phyloP scores from a whole-genome alignment of 2,329 filamentous ascomycete species.

The Cordyceps tenuipes region DNA sequence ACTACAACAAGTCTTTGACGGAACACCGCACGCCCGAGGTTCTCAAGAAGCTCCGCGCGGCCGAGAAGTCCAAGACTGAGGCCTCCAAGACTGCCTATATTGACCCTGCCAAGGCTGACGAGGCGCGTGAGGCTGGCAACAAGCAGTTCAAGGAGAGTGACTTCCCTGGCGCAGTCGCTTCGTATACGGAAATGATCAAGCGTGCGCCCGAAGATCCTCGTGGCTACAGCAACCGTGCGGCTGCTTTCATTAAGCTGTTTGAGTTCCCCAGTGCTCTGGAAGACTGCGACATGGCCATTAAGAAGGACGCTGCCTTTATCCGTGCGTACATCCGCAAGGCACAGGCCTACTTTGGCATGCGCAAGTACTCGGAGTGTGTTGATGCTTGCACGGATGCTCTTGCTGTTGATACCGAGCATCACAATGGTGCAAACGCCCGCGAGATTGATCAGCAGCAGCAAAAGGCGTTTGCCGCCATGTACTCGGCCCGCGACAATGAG shows the following conservation, averaged over 20 bases:
- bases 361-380: conserved; percentile 91
- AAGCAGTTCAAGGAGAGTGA: conserved; percentile 95
- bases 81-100: conserved; percentile 72
- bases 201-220: conserved; percentile 86
- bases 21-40: conserved; percentile 96
- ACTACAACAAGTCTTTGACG: conserved; percentile 88
- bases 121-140: conserved; percentile 90
- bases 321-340: conserved; percentile 95
- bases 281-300: conserved; percentile 87
- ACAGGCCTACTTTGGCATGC: conserved; percentile 93
- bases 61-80: conserved; percentile 79
- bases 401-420: conserved; percentile 61
- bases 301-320: conserved; percentile 86
- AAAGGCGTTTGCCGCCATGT: conserved; percentile 87
- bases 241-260: conserved; percentile 93
- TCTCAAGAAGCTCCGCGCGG: conserved; percentile 81
- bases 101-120: conserved; percentile 84
- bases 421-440: conserved; percentile 67
- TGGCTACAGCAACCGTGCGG: conserved; percentile 94
- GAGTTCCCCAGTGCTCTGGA: conserved; percentile 89
- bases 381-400: conserved; percentile 80
- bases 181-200: conserved; percentile 96
- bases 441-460: conserved; percentile 93
- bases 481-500: conserved; percentile 83
- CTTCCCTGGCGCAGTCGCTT: conserved; percentile 89